Conservation (phyloP, 2,329 filamentous ascomycete species). For the Pseudocercospora macadamiae region DNA sequence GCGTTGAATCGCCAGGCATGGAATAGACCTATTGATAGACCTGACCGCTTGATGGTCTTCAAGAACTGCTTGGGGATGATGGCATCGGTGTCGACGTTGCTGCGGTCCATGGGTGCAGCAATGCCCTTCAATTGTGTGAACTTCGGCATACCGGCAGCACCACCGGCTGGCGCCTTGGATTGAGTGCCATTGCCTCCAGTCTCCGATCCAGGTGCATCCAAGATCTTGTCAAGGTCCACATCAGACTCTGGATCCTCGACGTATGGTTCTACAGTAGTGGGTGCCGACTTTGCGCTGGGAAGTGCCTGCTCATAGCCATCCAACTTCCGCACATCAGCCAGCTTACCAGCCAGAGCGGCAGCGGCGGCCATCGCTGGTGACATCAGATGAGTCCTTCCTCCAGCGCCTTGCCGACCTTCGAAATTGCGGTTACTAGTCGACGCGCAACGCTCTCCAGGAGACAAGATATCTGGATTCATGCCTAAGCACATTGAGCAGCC, state of each 20-base stretch:
- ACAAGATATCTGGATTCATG: slow-evolving; percentile 98
- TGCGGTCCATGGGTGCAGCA: slow-evolving; percentile 81
- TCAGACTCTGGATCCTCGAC: slow-evolving; percentile 63
- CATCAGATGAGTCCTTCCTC: slow-evolving; percentile 91
- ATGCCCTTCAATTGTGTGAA: slow-evolving; percentile 84
- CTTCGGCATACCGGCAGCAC: slow-evolving; percentile 71
- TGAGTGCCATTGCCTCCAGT: slow-evolving; percentile 61
- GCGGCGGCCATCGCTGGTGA: slow-evolving; percentile 96
- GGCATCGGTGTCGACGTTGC: slow-evolving; percentile 97
- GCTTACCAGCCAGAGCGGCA: slow-evolving; percentile 84
- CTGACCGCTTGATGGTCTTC: slow-evolving; percentile 98
- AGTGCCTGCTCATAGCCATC: slow-evolving; percentile 55
- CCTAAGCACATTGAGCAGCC: slow-evolving; percentile 99
- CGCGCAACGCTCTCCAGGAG: slow-evolving; percentile 89
- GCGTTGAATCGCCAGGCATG: slow-evolving; percentile 77
- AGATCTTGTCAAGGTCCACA: slow-evolving; percentile 64
- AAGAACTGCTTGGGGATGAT: slow-evolving; percentile 99
- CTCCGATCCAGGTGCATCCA: slow-evolving; percentile 62
- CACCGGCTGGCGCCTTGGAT: slow-evolving; percentile 49
- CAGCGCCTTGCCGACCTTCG: slow-evolving; percentile 91
- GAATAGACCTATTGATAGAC: slow-evolving; percentile 86
- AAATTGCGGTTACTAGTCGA: slow-evolving; percentile 98
- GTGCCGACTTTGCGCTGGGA: slow-evolving; percentile 51
- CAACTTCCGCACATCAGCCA: slow-evolving; percentile 86
- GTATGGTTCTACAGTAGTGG: slow-evolving; percentile 58